Evolutionary conservation across 768 basidiomycete species (phyloP).

Genomic region (Lentinula guzmanii): DNA sequence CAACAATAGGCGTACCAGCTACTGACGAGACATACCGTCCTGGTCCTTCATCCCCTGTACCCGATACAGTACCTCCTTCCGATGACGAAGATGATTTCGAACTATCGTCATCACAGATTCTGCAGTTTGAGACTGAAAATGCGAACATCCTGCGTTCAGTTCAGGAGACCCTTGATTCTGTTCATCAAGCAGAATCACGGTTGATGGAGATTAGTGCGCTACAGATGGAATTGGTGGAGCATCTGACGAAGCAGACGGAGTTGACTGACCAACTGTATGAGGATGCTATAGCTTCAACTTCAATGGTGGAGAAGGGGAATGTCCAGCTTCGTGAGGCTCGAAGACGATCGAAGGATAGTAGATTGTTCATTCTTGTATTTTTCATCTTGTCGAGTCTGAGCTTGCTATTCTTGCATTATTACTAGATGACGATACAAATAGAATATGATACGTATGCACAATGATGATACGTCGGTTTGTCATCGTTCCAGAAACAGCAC

Average conservation of each 20-base stretch:
- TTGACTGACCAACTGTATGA: conserved; percentile 91
- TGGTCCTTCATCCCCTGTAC: conserved; percentile 15
- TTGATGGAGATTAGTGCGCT: conserved; percentile 89
- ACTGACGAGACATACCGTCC: conserved; percentile 18
- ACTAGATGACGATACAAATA: conserved; percentile 34
- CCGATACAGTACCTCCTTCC: conserved; percentile 27
- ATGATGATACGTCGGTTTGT: neutral
- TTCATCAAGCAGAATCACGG: conserved; percentile 88
- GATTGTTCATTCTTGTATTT: conserved; percentile 88
- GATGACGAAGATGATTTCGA: conserved; percentile 78
- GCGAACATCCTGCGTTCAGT: conserved; percentile 78
- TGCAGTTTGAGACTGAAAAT: conserved; percentile 92
- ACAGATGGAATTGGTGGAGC: conserved; percentile 86
- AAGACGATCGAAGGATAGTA: conserved; percentile 77
- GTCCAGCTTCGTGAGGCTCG: conserved; percentile 85
- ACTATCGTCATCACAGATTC: conserved; percentile 80
- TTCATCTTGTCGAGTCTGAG: conserved; percentile 89
- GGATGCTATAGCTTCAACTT: conserved; percentile 85
- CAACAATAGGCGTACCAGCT: conserved; percentile 49
- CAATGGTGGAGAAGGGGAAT: conserved; percentile 86
- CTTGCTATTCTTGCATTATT: conserved; percentile 89
- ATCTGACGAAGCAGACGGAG: conserved; percentile 87
- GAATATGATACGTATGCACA: neutral
- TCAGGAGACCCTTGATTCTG: conserved; percentile 80
- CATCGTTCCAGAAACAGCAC: neutral